Evolutionary conservation across 495 filamentous ascomycete genomes (phyloP).

Genomic region (Wilcoxina mikolae): DNA sequence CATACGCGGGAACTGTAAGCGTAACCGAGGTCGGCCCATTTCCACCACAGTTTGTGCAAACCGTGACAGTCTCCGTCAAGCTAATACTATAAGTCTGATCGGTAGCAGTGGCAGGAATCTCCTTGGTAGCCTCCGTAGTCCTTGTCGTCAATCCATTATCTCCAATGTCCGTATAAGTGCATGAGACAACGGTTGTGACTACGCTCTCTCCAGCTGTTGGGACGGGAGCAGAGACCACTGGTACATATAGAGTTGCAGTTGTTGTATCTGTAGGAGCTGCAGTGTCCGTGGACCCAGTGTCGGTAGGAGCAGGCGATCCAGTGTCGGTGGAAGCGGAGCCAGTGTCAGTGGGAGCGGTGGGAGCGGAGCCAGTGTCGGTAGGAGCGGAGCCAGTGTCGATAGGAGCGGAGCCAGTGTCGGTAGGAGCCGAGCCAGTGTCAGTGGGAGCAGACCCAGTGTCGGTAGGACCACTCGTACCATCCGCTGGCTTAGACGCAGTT

Average conservation of each 20-base stretch:
- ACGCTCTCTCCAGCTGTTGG: neutral
- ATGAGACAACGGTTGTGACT: neutral
- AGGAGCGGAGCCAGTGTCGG: neutral
- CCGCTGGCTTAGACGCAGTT: neutral
- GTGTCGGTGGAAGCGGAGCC: neutral
- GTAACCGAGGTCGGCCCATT: neutral
- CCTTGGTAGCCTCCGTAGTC: constrained; percentile 1
- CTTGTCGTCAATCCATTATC: neutral
- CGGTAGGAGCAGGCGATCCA: neutral
- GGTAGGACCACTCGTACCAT: too few relatives aligned
- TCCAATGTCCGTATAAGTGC: neutral
- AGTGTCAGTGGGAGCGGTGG: neutral
- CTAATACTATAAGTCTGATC: neutral
- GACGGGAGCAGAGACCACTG: neutral
- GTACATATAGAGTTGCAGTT: neutral
- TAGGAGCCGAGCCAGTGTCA: neutral
- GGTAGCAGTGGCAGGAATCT: constrained; percentile 4
- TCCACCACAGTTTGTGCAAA: constrained; percentile 3
- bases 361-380: neutral
- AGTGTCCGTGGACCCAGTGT: neutral
- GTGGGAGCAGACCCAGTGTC: neutral
- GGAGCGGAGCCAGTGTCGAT: neutral
- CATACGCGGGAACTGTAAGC: neutral
- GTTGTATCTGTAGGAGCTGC: neutral
- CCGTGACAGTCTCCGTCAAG: constrained; percentile 1